Evolutionary conservation across 257 asterid species (phyloP), one percentile per base, ranked within the genome.

Genomic region (Solanum virginianum): DNA sequence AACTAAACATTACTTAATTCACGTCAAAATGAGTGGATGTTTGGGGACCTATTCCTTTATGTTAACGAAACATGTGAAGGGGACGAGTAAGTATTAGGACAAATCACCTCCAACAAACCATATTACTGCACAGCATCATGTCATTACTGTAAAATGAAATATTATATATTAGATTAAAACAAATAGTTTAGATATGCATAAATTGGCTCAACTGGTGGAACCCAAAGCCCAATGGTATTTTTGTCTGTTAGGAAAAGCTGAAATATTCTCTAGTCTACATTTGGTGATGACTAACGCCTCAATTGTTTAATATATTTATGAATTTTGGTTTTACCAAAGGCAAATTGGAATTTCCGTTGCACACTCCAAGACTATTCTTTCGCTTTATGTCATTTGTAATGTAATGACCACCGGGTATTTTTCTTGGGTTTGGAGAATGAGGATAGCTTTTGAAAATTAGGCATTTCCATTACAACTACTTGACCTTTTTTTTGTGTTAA

Each of bases 221-320:
- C 84, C 94, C 96, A 6, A 90, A 41, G 87, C 85, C 70, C 85
- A 84, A 84, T 89, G 92, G 95, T 91, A 93, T 92, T 89, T 92
- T 93, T 92, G 97, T 94, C 97, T 93, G 96, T 77, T 93, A 91
- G 97, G 93, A 85, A 94, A 93, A 91, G 94, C 93, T 89, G 95
- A 92, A 92, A 93, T 94, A 94, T 93, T 93, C 97, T 92, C 95
- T 87, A 88, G 93, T 87, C 91, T 84, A 89, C 94, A 92, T 84
- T 88, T 88, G 87, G 90, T 88, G 54, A 45, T 82, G n/a, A 86
- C 88, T 83, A 74, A 82, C 85, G 84, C 72, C 80, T 86, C 83
- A 22, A 43, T n/a, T 71, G 43, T 20, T n/a, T 53, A 32, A 68
- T 1, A 51, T 60, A 69, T 41, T 53, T 18, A 22, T 26, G 41